phyloP scores from a whole-genome alignment of 2,329 filamentous ascomycete species.

The Diaporthe destruens region DNA sequence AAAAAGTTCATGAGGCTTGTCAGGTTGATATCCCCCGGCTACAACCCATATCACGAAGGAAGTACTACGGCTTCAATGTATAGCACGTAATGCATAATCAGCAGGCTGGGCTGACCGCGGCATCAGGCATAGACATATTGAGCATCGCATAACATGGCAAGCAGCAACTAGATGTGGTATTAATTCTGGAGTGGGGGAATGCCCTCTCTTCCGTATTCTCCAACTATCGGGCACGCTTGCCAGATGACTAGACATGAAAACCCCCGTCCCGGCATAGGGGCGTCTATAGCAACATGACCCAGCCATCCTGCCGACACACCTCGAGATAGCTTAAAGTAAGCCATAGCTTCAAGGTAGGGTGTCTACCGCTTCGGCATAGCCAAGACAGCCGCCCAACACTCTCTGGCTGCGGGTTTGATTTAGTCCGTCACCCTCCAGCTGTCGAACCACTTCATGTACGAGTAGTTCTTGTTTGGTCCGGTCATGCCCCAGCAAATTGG shows the following conservation, averaged over 20 bases:
- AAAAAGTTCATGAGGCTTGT: not conserved
- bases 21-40: slow-evolving; percentile 34
- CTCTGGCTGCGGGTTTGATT: slow-evolving; percentile 7
- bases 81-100: slow-evolving; percentile 41
- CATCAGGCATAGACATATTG: slow-evolving; percentile 28
- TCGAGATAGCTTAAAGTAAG: slow-evolving; percentile 11
- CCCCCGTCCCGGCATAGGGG: slow-evolving; percentile 24
- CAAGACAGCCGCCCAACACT: not conserved
- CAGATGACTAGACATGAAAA: slow-evolving; percentile 32
- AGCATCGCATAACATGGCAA: slow-evolving; percentile 34
- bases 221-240: slow-evolving; percentile 9
- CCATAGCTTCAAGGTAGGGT: slow-evolving; percentile 2
- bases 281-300: slow-evolving; percentile 34
- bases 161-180: slow-evolving; percentile 30
- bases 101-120: slow-evolving; percentile 17
- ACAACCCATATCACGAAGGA: slow-evolving; percentile 25
- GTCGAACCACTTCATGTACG: slow-evolving; percentile 93
- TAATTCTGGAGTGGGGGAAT: not conserved
- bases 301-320: not conserved
- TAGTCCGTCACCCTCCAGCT: slow-evolving; percentile 86
- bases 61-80: slow-evolving; percentile 29
- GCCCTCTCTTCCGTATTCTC: slow-evolving; percentile 8
- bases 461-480: slow-evolving; percentile 85
- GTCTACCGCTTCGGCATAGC: not conserved
- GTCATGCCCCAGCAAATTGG: slow-evolving; percentile 98